These are phyloP conservation scores for Colletotrichum spaethianum DNA, from an alignment of 2,329 filamentous ascomycete species.

Conservation along the genomic window DNA sequence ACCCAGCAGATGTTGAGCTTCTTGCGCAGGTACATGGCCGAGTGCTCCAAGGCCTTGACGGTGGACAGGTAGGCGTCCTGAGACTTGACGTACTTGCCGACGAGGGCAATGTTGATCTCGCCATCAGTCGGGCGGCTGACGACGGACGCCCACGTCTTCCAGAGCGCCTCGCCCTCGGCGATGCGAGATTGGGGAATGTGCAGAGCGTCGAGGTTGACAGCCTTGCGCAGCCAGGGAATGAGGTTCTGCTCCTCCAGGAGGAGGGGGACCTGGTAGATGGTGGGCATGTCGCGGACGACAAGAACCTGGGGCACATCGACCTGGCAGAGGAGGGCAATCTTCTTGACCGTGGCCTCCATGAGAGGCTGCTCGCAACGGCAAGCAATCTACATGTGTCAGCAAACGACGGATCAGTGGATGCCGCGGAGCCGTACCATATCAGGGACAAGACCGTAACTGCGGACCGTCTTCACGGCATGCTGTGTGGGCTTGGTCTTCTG, in stretches of 20 bases:
- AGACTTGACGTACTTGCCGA: conserved; percentile 91
- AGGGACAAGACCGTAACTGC: conserved; percentile 82
- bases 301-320: conserved; percentile 89
- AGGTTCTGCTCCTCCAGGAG: conserved; percentile 88
- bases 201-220: conserved; percentile 75
- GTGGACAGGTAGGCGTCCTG: conserved; percentile 90
- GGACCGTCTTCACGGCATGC: conserved; percentile 86
- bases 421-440: conserved; percentile 69
- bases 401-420: not conserved
- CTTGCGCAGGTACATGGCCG: conserved; percentile 86
- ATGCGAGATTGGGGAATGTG: conserved; percentile 67
- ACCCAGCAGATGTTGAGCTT: conserved; percentile 88
- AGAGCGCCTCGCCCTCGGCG: conserved; percentile 71
- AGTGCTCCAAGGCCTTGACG: conserved; percentile 90
- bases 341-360: conserved; percentile 80
- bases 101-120: conserved; percentile 86
- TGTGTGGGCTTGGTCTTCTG: conserved; percentile 99
- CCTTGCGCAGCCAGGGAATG: conserved; percentile 74
- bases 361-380: conserved; percentile 89
- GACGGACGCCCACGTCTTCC: conserved; percentile 76
- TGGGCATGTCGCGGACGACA: conserved; percentile 89
- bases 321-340: conserved; percentile 92
- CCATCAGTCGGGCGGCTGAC: conserved; percentile 75
- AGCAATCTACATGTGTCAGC: conserved; percentile 74
- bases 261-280: conserved; percentile 95